A percentile compares a stretch with the other conserved stretches of the same genome.
phyloP scores from a whole-genome alignment of 139 green algal species.

The Deuterostichococcus epilithicus region DNA sequence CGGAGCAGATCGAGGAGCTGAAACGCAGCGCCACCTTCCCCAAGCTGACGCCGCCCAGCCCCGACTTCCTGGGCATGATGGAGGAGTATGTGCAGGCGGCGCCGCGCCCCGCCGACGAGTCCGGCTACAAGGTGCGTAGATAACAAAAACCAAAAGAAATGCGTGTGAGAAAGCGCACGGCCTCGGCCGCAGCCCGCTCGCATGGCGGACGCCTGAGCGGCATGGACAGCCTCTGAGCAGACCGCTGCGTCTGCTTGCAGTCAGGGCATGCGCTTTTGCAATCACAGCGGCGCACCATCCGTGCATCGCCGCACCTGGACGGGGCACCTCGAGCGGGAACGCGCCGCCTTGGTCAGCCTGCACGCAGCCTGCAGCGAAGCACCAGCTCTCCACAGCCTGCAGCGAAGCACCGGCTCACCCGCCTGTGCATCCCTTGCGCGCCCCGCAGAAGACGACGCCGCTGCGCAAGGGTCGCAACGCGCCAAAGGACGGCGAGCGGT shows the following conservation, averaged over 20 bases:
- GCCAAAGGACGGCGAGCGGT: not conserved
- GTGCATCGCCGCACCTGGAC: not conserved
- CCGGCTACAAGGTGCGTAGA: constrained; percentile 5
- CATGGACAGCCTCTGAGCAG: not conserved
- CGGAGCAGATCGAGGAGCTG: constrained; percentile 45
- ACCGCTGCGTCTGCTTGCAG: not conserved
- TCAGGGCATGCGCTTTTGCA: not conserved
- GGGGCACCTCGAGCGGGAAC: not conserved
- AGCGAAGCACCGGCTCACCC: not conserved
- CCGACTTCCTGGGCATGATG: constrained; percentile 85
- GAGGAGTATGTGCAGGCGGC: constrained; percentile 74
- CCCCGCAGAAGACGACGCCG: constrained; percentile 25
- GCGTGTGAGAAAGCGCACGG: not conserved
- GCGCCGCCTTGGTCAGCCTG: not conserved
- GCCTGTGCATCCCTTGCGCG: not conserved
- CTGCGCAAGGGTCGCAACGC: constrained; percentile 34
- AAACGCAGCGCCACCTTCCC: constrained; percentile 59
- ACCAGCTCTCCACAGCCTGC: not conserved
- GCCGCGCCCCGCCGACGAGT: constrained; percentile 27
- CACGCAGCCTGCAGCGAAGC: not conserved
- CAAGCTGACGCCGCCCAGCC: constrained; percentile 59
- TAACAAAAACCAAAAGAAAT: not conserved
- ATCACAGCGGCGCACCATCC: not conserved
- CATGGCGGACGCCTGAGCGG: not conserved
- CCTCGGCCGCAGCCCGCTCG: not conserved